Conservation (phyloP, 228 moss, liverwort and hornwort genomes). For the Sphagnum fallax region DNA sequence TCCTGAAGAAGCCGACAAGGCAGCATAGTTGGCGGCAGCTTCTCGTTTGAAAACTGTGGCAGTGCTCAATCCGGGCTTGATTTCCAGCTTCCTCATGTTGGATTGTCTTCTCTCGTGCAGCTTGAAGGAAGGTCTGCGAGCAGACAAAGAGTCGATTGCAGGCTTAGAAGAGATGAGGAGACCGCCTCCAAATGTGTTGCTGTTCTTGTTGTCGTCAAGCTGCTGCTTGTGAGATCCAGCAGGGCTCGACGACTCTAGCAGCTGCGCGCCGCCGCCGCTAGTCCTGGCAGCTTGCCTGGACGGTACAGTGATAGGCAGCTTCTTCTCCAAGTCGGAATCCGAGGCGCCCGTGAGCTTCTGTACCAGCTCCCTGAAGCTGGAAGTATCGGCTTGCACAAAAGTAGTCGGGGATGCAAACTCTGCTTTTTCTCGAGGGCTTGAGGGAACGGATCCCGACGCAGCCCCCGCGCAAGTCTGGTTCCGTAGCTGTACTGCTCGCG, state of each 20-base stretch:
- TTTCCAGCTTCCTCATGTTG: conserved; percentile 49
- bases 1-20: conserved; percentile 24
- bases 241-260: conserved; percentile 17
- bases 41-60: conserved; percentile 45
- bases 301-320: conserved; percentile 53
- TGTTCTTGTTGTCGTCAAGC: background rate
- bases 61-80: conserved; percentile 41
- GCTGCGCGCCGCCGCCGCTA: background rate
- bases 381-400: conserved; percentile 55
- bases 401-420: conserved; percentile 49
- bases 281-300: conserved; percentile 28
- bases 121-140: conserved; percentile 47
- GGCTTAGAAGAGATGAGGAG: conserved; percentile 52
- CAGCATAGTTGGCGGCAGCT: conserved; percentile 32
- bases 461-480: conserved; percentile 18
- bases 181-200: conserved; percentile 34
- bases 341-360: conserved; percentile 59
- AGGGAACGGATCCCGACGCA: conserved; percentile 3
- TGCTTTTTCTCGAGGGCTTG: conserved; percentile 7
- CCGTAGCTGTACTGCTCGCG: background rate
- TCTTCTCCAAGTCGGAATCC: conserved; percentile 56
- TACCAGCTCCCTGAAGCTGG: conserved; percentile 55
- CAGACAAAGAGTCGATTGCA: conserved; percentile 38
- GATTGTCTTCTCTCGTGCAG: conserved; percentile 55
- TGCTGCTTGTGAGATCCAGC: conserved; percentile 6